Percentiles rank a stretch among this genome's conserved stretches.
phyloP scores from a whole-genome alignment of 176 grass and related monocot genomes.

The Zoysia japonica region DNA sequence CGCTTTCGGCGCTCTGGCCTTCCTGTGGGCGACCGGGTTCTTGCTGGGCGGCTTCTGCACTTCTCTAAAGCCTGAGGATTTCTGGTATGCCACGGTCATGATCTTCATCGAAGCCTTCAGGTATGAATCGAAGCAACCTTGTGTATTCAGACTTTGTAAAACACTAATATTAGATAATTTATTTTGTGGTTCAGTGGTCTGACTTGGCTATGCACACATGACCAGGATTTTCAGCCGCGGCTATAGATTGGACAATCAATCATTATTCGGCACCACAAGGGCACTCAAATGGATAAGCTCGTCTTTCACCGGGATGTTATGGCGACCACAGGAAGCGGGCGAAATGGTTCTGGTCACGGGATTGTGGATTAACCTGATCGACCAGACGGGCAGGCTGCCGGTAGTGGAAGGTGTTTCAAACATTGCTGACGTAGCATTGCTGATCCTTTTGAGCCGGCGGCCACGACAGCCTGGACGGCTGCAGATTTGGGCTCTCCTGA shows the following conservation, averaged over 20 bases:
- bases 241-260: neutral
- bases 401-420: no score
- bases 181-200: neutral
- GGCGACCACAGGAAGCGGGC: neutral
- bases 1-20: conserved; percentile 8
- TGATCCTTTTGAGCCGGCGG: neutral
- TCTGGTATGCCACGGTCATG: conserved; percentile 1
- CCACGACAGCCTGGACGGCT: neutral
- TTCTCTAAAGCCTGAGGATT: neutral
- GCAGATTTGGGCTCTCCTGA: neutral
- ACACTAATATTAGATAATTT: no score
- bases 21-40: conserved; percentile 10
- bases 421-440: neutral
- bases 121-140: neutral
- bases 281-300: neutral
- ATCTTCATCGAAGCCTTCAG: conserved; percentile 22
- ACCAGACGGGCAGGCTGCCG: neutral
- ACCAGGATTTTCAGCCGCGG: conserved; percentile 24
- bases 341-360: conserved; percentile 1
- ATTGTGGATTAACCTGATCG: neutral
- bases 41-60: conserved; percentile 21
- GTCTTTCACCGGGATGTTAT: neutral
- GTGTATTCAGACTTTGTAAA: no score
- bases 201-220: neutral
- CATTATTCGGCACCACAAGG: neutral